These are phyloP conservation scores for Polyporus tsugae DNA, from an alignment of 1,284 basidiomycete species.

Conservation along the genomic window DNA sequence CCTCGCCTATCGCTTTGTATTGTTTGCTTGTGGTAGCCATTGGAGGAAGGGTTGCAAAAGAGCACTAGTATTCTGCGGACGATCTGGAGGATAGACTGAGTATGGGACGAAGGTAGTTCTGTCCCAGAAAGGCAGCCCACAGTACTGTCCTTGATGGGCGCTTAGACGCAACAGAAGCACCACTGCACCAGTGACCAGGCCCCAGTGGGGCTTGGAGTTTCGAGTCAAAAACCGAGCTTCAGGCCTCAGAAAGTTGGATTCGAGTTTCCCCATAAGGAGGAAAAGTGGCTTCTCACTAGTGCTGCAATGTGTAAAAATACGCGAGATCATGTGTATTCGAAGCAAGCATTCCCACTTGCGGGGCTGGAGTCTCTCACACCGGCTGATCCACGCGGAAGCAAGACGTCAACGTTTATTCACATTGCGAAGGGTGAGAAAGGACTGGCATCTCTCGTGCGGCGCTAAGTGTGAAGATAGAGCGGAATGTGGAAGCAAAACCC, in stretches of 20 bases:
- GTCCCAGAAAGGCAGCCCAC: background rate
- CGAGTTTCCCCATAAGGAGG: conserved; percentile 5
- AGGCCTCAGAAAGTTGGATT: background rate
- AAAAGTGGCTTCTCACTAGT: conserved; percentile 6
- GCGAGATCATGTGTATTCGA: conserved; percentile 1
- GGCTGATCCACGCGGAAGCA: conserved; percentile 30
- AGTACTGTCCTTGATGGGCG: background rate
- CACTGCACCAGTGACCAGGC: too few species aligned
- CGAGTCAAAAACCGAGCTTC: background rate
- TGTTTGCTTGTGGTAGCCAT: conserved; percentile 81
- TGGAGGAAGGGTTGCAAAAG: background rate
- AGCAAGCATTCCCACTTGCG: conserved; percentile 4
- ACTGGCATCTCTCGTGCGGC: conserved; percentile 22
- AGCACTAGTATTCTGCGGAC: background rate
- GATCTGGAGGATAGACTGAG: background rate
- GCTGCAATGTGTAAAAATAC: background rate
- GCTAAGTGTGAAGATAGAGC: conserved; percentile 21
- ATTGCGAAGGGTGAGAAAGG: conserved; percentile 23
- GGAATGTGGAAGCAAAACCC: conserved; percentile 19
- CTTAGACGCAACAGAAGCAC: background rate
- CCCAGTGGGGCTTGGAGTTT: background rate
- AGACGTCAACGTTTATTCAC: conserved; percentile 24
- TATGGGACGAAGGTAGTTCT: background rate
- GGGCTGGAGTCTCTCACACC: conserved; percentile 18
- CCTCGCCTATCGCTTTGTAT: conserved; percentile 86